A percentile compares a stretch with the other conserved stretches of the same genome.
phyloP scores from a whole-genome alignment of 2,329 filamentous ascomycete genomes.

The Trichothecium roseum region DNA sequence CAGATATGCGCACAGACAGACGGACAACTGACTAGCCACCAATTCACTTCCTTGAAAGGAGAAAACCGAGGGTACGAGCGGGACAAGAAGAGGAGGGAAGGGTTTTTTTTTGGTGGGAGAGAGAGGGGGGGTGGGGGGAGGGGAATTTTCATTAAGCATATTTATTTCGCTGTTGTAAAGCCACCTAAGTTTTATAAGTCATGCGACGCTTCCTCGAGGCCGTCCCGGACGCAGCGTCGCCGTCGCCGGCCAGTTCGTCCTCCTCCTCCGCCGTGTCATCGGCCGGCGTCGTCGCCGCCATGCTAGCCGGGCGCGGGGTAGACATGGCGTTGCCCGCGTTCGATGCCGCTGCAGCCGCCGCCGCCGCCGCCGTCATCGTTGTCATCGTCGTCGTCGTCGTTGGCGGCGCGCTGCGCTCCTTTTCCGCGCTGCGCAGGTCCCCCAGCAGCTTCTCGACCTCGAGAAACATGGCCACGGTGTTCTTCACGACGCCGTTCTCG shows the following conservation, averaged over 20 bases:
- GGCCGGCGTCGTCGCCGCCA: slow-evolving; percentile 23
- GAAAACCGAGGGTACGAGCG: too few species aligned
- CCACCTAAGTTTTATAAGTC: slow-evolving; percentile 1
- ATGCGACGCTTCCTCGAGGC: slow-evolving; percentile 2
- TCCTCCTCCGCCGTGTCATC: slow-evolving; percentile 39
- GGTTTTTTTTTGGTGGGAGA: too few species aligned
- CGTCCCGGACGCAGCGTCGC: slow-evolving; percentile 22
- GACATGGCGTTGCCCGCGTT: slow-evolving; percentile 35
- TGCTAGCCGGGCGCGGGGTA: slow-evolving; percentile 22
- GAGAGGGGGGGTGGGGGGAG: too few species aligned
- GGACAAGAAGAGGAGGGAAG: too few species aligned
- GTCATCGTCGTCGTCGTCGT: slow-evolving; percentile 19
- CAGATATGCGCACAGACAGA: too few species aligned
- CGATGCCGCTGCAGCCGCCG: slow-evolving; percentile 32
- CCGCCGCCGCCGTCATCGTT: slow-evolving; percentile 21
- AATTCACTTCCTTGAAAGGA: too few species aligned
- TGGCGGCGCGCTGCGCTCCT: slow-evolving; percentile 30
- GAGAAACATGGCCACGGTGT: slow-evolving; percentile 81
- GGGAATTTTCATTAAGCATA: not conserved
- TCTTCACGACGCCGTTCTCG: slow-evolving; percentile 79
- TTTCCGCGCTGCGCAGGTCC: slow-evolving; percentile 66
- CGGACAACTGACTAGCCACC: too few species aligned
- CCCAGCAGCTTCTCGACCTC: slow-evolving; percentile 73
- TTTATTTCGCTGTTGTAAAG: not conserved
- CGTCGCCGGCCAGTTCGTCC: slow-evolving; percentile 35